phyloP scores from a whole-genome alignment of 179 eudicot genomes.

The Silene vulgaris region DNA sequence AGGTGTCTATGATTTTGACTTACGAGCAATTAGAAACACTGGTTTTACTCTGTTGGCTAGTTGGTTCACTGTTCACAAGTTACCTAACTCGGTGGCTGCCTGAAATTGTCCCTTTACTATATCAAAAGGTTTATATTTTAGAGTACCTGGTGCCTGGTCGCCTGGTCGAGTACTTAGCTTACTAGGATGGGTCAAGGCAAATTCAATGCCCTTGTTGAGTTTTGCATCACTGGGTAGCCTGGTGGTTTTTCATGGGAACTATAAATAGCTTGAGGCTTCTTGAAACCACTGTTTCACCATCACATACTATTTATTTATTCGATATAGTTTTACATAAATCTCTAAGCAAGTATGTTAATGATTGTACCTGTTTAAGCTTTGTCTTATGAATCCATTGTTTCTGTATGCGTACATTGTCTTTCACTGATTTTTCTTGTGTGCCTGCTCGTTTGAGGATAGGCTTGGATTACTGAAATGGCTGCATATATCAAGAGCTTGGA shows the following conservation, averaged over 20 bases:
- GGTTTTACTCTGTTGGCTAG: neutral
- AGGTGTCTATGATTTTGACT: neutral
- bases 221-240: neutral
- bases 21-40: neutral
- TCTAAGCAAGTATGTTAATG: neutral
- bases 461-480: constrained; percentile 60
- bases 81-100: neutral
- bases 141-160: neutral
- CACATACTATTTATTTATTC: neutral
- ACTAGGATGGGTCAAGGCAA: neutral
- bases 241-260: neutral
- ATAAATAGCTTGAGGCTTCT: neutral
- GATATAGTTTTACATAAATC: neutral
- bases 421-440: neutral
- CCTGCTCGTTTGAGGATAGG: constrained; percentile 25
- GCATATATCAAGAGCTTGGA: constrained; percentile 47
- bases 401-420: neutral
- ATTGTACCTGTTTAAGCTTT: neutral
- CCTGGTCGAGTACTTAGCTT: neutral
- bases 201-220: neutral
- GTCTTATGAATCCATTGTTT: neutral
- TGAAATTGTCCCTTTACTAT: neutral
- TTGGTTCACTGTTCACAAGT: neutral
- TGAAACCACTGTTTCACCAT: neutral
- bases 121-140: neutral